Base-by-base conservation (phyloP, 2,329 filamentous ascomycete species). In the Clonostachys rosea region DNA sequence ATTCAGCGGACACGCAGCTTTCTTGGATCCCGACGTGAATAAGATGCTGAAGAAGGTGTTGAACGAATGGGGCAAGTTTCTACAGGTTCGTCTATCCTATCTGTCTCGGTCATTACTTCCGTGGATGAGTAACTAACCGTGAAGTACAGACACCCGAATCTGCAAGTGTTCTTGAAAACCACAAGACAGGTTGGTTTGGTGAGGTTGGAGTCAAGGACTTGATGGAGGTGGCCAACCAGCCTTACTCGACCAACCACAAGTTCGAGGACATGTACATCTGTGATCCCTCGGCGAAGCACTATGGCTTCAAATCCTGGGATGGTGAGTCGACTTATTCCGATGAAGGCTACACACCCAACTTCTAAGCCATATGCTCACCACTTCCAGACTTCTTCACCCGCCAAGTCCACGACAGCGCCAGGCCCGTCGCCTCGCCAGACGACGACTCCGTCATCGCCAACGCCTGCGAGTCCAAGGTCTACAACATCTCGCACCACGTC, bases 241-340 rank as follows among this genome's bases (percentile, higher is more conserved):
- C 75, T 0, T 55, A 61, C 16, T 55, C 64, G 45, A 67, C 73
- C 1, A 47, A 53, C 16, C 59, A 73, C 56, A 70, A 63, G 43
- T 84, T 85, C 49, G 73, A 84, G 48, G 72, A 85, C 16, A 71
- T 85, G 56, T 87, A 78, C 60, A 53, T 75, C 16, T 87, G 83
- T 58, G 77, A 86, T 40, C 73, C 80, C 0, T 63, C 58, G 0
- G 68, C 70, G 6, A 64, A 75, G 52, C 59, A 83, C 57, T 73
- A 79, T 51, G 84, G 84, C 16, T 88, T 71, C 67, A 77, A 71
- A 47, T 86, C 81, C 0, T 88, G 85, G 85, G 84, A 89, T 49
- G 69, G 73, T 75, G 58, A 58, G 60, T 47, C n/a, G 33, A 24
- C 11, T 11, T 18, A 7, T 14, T 9, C 6, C 47, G 47, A 16